Base-by-base conservation (phyloP, 164 flowering plant species). In the Chimonanthus praecox region DNA sequence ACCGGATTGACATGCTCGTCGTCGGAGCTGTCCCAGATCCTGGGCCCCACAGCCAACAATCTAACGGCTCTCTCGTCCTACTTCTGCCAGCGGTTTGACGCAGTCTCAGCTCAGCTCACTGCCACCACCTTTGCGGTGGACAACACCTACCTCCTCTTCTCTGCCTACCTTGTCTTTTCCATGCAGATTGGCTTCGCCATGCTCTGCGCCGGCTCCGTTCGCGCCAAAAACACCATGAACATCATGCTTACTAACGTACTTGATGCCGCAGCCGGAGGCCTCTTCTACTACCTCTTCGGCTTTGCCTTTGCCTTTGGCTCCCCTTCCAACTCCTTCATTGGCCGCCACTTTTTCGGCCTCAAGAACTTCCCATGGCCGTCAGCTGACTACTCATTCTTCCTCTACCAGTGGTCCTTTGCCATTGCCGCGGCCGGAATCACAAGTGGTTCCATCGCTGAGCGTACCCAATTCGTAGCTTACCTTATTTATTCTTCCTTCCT, bases 361-460 rank as follows among this genome's bases (percentile, higher is more conserved):
- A 80, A 76, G 18, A 69, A 69, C 2, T 21, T 89, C 48, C 97
- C 94, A 0, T 6, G 78, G 0, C 0, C 49, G 0, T 0, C n/a
- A 49, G 75, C 67, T 47, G 96, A 90, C 65, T 90, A 83, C 78
- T 77, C 84, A 49, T 54, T 61, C 63, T 90, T 90, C 70, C 81
- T 90, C 2, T 90, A 82, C 71, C 96, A 90, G 73, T 90, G 96
- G 92, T 90, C 92, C 33, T 89, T 90, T 69, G 92, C 96, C 15
- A 90, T 90, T 8, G 96, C 96, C 1, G 96, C 90, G n/a, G 96
- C 96, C 20, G 96, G 96, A 0, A 90, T 89, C 63, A 90, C 92
- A 74, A 83, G 86, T 67, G 95, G 95, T 7, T 89, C 92, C 6
- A 89, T 90, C 10, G 95, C 95, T 3, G 92, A 90, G 75, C 69